Base-by-base conservation (phyloP, 257 asterid genomes). In the Nemophila menziesii region DNA sequence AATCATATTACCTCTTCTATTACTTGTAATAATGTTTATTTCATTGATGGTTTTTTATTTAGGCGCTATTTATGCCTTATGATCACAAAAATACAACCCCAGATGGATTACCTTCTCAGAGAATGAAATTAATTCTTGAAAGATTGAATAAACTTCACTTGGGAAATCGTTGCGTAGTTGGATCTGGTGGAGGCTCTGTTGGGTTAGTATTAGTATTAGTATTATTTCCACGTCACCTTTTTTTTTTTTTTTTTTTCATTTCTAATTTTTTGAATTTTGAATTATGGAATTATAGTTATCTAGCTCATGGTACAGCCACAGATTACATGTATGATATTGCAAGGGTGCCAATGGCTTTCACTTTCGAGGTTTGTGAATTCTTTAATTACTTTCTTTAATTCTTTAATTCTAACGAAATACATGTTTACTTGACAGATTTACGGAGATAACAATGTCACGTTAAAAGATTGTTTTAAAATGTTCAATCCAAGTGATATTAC, bases 111-210 rank as follows among this genome's bases (percentile, higher is more conserved):
- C 85, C 94, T 27, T 68, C 82, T 17, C 78, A 74, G 66, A 79
- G 75, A 51, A 90, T 90, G 96, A 76, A 56, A 58, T 67, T 84
- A 39, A 58, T 90, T 64, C 96, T 90, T 57, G 82, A 85, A 66
- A 78, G 73, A 69, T 54, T 90, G 74, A 90, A 85, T 69, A 93
- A 66, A 62, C 62, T 73, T 57, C 85, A 81, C 71, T 78, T 90
- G 74, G 72, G 69, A 10, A 81, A 77, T 58, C 83, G 68, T 56
- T 90, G 98, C 71, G 55, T 85, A 53, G 63, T 90, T 50, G 98
- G 96, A 59, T 90, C 98, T 41, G 98, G 98, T 22, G 98, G 96
- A 76, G 98, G 93, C 47, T 81, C 98, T 59, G 96, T 90, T 11
- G 97, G 97, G 96, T 90, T 62, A 45, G 97, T 75, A 47, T 64